Evolutionary conservation across 805 yeast genomes (phyloP).

Genomic region (Kodamaea restingae): DNA sequence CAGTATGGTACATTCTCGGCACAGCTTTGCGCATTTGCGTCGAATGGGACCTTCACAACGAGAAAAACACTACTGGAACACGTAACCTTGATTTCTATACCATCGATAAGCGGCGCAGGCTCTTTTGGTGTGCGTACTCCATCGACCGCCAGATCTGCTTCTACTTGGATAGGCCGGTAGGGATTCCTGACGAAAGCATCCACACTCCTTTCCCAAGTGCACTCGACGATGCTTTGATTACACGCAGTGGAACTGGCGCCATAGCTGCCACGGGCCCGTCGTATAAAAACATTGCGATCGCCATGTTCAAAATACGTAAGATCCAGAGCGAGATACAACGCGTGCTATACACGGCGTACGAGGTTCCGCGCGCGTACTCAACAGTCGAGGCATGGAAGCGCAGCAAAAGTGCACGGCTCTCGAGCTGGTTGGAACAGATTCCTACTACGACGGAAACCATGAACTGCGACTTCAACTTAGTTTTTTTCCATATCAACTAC

Average conservation of each 20-base stretch:
- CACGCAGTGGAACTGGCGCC: slow-evolving; percentile 14
- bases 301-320: slow-evolving; percentile 65
- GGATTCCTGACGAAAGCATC: slow-evolving; percentile 79
- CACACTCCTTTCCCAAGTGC: slow-evolving; percentile 68
- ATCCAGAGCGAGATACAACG: slow-evolving; percentile 76
- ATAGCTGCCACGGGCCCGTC: slow-evolving; percentile 45
- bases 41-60: slow-evolving; percentile 81
- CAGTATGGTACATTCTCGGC: slow-evolving; percentile 90
- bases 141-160: slow-evolving; percentile 84
- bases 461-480: slow-evolving; percentile 72
- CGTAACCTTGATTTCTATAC: slow-evolving; percentile 47
- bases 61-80: slow-evolving; percentile 26
- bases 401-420: slow-evolving; percentile 48
- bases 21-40: slow-evolving; percentile 75
- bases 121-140: slow-evolving; percentile 86
- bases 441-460: slow-evolving; percentile 56
- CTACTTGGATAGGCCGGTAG: slow-evolving; percentile 82
- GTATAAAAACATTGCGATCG: slow-evolving; percentile 62
- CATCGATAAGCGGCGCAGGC: slow-evolving; percentile 55
- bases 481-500: slow-evolving; percentile 70
- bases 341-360: slow-evolving; percentile 65
- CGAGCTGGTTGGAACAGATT: slow-evolving; percentile 56
- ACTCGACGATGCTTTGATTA: slow-evolving; percentile 58
- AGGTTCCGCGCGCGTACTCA: slow-evolving; percentile 60
- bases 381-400: slow-evolving; percentile 60